These are phyloP conservation scores for Fusarium phyllophilum DNA, from an alignment of 2,329 filamentous ascomycete genomes.

Conservation along the genomic window DNA sequence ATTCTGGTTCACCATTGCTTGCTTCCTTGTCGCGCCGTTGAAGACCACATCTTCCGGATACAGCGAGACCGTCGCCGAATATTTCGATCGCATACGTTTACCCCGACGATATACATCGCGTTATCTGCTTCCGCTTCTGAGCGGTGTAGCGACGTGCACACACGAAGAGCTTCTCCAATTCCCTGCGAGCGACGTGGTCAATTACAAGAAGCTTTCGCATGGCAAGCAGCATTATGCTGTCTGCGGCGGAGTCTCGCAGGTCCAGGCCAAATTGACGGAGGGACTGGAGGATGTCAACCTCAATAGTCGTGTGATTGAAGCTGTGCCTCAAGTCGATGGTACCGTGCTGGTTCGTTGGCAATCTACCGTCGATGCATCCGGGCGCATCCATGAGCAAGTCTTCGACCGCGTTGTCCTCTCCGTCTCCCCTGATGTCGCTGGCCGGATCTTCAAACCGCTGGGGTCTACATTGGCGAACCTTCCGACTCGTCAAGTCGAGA, in stretches of 20 bases:
- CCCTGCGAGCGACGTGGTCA: conserved; percentile 62
- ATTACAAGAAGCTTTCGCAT: conserved; percentile 60
- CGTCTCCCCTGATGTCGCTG: conserved; percentile 64
- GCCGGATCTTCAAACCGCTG: conserved; percentile 58
- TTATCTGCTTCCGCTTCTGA: conserved; percentile 65
- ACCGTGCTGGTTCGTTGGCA: conserved; percentile 51
- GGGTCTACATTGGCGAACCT: conserved; percentile 52
- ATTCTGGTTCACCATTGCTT: conserved; percentile 63
- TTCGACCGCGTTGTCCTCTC: conserved; percentile 66
- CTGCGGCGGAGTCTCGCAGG: conserved; percentile 59
- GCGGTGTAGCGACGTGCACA: conserved; percentile 64
- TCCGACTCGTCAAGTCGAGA: conserved; percentile 60
- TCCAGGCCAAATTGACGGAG: conserved; percentile 57
- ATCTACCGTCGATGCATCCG: conserved; percentile 20
- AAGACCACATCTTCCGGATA: not conserved
- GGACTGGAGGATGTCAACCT: conserved; percentile 55
- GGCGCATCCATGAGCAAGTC: conserved; percentile 41
- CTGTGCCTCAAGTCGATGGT: conserved; percentile 41
- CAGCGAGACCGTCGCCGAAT: conserved; percentile 59
- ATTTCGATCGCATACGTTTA: conserved; percentile 60
- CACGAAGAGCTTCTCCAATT: conserved; percentile 61
- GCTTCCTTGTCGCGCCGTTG: conserved; percentile 57
- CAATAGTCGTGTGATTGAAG: conserved; percentile 50
- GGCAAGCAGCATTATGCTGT: conserved; percentile 63
- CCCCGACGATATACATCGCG: conserved; percentile 58